These are phyloP conservation scores for Stagonosporopsis rhizophila DNA, from an alignment of 2,329 filamentous ascomycete species.

Conservation along the genomic window DNA sequence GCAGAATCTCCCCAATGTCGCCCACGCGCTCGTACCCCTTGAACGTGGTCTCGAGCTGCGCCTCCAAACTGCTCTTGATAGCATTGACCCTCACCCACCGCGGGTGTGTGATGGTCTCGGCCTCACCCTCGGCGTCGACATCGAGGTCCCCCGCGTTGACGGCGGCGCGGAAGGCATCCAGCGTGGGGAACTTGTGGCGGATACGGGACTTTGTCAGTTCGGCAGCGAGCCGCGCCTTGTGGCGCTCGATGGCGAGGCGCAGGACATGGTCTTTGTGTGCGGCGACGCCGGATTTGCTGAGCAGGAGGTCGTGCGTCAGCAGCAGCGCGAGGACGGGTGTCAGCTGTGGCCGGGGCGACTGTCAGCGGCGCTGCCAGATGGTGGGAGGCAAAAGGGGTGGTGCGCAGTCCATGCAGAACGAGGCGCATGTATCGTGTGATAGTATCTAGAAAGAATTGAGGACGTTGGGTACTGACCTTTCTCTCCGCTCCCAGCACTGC, in stretches of 20 bases:
- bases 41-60: slow-evolving; percentile 80
- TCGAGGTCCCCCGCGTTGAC: slow-evolving; percentile 56
- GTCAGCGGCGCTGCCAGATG: too few relatives aligned
- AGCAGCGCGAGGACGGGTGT: slow-evolving; percentile 81
- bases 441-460: too few relatives aligned
- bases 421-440: too few relatives aligned
- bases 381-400: too few relatives aligned
- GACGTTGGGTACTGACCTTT: too few relatives aligned
- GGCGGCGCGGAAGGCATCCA: slow-evolving; percentile 69
- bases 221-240: slow-evolving; percentile 80
- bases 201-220: slow-evolving; percentile 85
- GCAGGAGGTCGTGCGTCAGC: slow-evolving; percentile 83
- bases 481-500: slow-evolving; percentile 79
- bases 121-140: slow-evolving; percentile 45
- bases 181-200: slow-evolving; percentile 70
- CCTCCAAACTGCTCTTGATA: slow-evolving; percentile 72
- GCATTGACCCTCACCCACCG: slow-evolving; percentile 92
- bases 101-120: slow-evolving; percentile 66
- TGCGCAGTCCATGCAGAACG: too few relatives aligned
- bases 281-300: slow-evolving; percentile 82
- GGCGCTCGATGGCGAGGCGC: slow-evolving; percentile 74
- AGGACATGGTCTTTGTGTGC: slow-evolving; percentile 81
- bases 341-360: too few relatives aligned
- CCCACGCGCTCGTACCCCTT: slow-evolving; percentile 64
- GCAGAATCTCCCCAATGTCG: slow-evolving; percentile 64